phyloP scores from a whole-genome alignment of 1,284 basidiomycete genomes.

The Lentinula novae-zelandiae region DNA sequence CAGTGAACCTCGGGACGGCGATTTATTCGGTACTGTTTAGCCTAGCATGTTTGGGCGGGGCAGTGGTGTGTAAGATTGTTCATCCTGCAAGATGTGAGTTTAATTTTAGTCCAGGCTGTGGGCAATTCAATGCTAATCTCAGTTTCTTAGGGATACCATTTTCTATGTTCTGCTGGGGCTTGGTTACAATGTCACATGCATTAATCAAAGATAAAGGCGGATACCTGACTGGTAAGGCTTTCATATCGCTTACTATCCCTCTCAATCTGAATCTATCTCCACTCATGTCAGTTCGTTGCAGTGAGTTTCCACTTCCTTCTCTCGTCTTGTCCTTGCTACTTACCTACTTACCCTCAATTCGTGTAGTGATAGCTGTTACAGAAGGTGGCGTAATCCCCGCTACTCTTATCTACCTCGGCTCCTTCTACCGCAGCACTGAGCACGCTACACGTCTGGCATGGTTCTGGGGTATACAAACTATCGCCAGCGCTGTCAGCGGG shows the following conservation, averaged over 20 bases:
- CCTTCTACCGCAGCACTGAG: slow-evolving; percentile 35
- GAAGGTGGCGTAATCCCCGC: slow-evolving; percentile 37
- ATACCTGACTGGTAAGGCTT: slow-evolving; percentile 27
- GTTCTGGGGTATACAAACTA: slow-evolving; percentile 35
- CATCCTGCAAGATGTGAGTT: slow-evolving; percentile 32
- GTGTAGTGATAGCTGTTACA: slow-evolving; percentile 33
- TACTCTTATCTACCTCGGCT: slow-evolving; percentile 34
- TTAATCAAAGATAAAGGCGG: slow-evolving; percentile 31
- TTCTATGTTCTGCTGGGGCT: slow-evolving; percentile 36
- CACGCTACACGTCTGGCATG: slow-evolving; percentile 33
- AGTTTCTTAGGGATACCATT: slow-evolving; percentile 29
- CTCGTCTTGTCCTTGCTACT: background rate
- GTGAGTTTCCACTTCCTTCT: slow-evolving; percentile 22
- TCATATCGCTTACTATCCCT: background rate
- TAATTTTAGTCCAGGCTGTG: too few relatives aligned
- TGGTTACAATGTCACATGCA: slow-evolving; percentile 33
- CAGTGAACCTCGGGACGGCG: slow-evolving; percentile 32
- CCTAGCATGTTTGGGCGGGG: slow-evolving; percentile 29
- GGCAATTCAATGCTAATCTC: background rate
- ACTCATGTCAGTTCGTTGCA: background rate
- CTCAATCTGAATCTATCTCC: background rate
- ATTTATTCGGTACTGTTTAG: slow-evolving; percentile 32
- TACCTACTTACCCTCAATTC: background rate
- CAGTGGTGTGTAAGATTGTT: slow-evolving; percentile 32
- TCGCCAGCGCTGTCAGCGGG: slow-evolving; percentile 34